These are phyloP conservation scores for Hemisphaericaspora xylofermentans DNA, from an alignment of 1,139 yeast species.

Conservation along the genomic window DNA sequence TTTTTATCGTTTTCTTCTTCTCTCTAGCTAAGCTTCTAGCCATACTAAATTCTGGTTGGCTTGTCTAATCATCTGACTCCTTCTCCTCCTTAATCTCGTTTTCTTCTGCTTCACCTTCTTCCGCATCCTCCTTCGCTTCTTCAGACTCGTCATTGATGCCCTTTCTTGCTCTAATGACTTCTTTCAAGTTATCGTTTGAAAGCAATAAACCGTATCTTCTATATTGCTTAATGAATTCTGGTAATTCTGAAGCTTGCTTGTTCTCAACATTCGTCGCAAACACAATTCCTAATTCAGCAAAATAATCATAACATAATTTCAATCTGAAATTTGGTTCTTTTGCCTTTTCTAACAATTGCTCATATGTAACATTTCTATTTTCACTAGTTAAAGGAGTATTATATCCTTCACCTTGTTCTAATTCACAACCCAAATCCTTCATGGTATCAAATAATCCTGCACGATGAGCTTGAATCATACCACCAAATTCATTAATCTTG, in stretches of 20 bases:
- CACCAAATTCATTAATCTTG: conserved; percentile 69
- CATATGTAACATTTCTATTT: conserved; percentile 27
- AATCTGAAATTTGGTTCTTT: conserved; percentile 35
- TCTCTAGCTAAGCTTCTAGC: too few species aligned
- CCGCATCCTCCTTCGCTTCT: conserved; percentile 6
- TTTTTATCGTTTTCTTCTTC: too few species aligned
- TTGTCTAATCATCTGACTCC: neutral
- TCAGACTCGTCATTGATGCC: conserved; percentile 8
- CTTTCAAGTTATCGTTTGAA: conserved; percentile 41
- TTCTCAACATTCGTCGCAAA: conserved; percentile 38
- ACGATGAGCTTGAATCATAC: conserved; percentile 75
- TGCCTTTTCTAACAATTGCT: conserved; percentile 15
- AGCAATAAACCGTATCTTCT: conserved; percentile 64
- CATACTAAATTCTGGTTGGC: too few species aligned
- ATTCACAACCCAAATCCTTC: conserved; percentile 57
- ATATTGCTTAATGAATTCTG: conserved; percentile 48
- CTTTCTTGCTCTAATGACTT: conserved; percentile 42
- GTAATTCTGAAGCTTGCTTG: conserved; percentile 32
- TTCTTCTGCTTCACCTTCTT: conserved; percentile 1
- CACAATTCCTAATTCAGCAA: conserved; percentile 48
- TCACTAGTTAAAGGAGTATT: conserved; percentile 52
- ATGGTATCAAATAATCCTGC: conserved; percentile 66
- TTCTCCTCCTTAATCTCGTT: neutral
- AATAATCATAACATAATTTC: conserved; percentile 52
- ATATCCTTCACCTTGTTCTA: conserved; percentile 82